Percentiles rank a stretch among this genome's conserved stretches.
Conservation (phyloP, 148 eudicot species). For the Mesembryanthemum crystallinum region DNA sequence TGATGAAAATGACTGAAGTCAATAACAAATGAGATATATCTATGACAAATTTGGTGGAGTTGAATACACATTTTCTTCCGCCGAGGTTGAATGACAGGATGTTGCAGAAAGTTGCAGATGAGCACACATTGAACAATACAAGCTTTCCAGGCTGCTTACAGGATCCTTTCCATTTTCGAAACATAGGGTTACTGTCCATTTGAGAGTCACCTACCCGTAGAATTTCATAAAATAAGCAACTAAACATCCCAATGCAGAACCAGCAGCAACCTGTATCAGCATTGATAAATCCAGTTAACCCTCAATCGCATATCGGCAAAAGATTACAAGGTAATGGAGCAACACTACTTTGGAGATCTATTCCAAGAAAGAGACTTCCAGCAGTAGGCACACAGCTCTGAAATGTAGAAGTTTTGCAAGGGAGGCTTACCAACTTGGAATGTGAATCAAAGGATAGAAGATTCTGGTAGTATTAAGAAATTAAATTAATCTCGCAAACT, state of each 20-base stretch:
- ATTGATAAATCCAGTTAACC: background rate
- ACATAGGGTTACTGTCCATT: background rate
- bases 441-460: too few relatives aligned
- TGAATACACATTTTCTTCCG: background rate
- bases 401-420: background rate
- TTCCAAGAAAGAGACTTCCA: background rate
- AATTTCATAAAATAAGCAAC: background rate
- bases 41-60: background rate
- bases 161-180: background rate
- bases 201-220: background rate
- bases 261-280: constrained; percentile 2
- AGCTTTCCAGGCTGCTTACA: background rate
- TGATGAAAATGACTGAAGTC: background rate
- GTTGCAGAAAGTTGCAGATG: background rate
- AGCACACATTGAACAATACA: background rate
- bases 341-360: background rate
- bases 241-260: background rate
- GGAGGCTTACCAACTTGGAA: background rate
- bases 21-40: background rate
- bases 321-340: background rate
- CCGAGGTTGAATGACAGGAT: background rate
- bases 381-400: background rate
- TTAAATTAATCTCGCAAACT: too few relatives aligned
- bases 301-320: background rate
- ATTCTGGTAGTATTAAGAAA: too few relatives aligned